Conservation (phyloP, 140 eudicot genomes). For the Anethum foeniculum region DNA sequence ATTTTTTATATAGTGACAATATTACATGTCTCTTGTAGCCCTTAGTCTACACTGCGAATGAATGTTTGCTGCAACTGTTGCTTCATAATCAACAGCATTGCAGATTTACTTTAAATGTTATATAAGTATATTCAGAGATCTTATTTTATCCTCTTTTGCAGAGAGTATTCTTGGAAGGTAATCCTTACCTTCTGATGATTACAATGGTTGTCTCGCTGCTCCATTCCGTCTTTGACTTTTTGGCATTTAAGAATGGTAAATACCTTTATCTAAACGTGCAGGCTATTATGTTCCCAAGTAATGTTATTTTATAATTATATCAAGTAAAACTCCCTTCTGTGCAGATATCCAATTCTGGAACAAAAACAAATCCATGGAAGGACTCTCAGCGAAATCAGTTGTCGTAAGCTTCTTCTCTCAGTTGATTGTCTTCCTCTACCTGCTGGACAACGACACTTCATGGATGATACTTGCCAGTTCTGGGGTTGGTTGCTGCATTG, state of each 20-base stretch:
- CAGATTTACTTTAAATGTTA: background rate
- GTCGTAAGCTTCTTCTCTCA: conserved; percentile 82
- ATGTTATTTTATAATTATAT: background rate
- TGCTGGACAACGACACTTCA: conserved; percentile 90
- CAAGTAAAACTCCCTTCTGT: background rate
- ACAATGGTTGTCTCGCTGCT: conserved; percentile 86
- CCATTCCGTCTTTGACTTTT: conserved; percentile 84
- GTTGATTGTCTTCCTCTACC: conserved; percentile 80
- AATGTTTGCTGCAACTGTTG: background rate
- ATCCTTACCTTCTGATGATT: conserved; percentile 74
- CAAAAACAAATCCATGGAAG: conserved; percentile 96
- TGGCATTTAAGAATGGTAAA: conserved; percentile 91
- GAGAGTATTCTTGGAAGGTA: conserved; percentile 97
- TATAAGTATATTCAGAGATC: background rate
- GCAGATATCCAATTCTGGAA: conserved; percentile 96
- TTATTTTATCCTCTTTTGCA: conserved; percentile 27
- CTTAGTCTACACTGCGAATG: background rate
- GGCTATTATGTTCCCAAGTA: background rate
- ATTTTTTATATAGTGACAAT: background rate
- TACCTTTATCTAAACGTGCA: background rate
- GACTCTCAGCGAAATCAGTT: conserved; percentile 86
- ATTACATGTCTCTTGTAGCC: background rate
- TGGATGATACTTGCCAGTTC: conserved; percentile 98
- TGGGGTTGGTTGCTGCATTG: conserved; percentile 87
- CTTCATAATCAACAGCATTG: background rate